These are phyloP conservation scores for Chalciporus sp. DNA, from an alignment of 1,284 basidiomycete species.

Conservation along the genomic window DNA sequence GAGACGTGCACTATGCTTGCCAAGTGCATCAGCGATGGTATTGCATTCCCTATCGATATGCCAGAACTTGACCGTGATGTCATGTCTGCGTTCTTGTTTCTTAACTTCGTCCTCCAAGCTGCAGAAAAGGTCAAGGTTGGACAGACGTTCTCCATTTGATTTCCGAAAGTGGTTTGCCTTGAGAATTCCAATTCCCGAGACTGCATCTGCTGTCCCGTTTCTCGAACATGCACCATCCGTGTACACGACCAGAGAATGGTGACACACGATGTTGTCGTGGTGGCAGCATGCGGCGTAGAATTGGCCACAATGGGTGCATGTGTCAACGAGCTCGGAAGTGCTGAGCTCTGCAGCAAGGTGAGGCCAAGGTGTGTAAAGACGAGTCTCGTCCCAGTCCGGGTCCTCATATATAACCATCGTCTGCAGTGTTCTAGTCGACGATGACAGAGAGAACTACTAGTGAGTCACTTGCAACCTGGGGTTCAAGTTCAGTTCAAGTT, in stretches of 20 bases:
- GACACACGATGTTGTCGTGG: background rate
- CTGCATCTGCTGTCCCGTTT: conserved; percentile 1
- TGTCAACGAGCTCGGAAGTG: background rate
- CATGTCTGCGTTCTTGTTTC: conserved; percentile 4
- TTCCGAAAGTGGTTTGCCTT: conserved; percentile 6
- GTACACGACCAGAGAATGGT: background rate
- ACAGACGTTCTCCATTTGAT: conserved; percentile 6
- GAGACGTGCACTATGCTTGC: conserved; percentile 5
- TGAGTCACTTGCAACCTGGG: no score
- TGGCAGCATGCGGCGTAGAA: conserved; percentile 5
- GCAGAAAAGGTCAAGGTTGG: conserved; percentile 17
- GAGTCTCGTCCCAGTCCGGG: background rate
- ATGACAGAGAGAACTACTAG: no score
- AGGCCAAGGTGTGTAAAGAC: background rate
- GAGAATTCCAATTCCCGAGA: conserved; percentile 8
- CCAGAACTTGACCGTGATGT: conserved; percentile 15
- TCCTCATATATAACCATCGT: background rate
- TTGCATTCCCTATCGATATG: conserved; percentile 12
- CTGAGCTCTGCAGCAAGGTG: background rate
- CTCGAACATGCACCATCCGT: conserved; percentile 14
- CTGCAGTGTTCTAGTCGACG: background rate
- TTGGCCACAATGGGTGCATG: background rate
- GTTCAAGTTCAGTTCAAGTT: no score
- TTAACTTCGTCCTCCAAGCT: conserved; percentile 8
- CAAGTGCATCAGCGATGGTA: conserved; percentile 14